Conservation (phyloP, 1,284 basidiomycete species). For the Sutorius eximius region DNA sequence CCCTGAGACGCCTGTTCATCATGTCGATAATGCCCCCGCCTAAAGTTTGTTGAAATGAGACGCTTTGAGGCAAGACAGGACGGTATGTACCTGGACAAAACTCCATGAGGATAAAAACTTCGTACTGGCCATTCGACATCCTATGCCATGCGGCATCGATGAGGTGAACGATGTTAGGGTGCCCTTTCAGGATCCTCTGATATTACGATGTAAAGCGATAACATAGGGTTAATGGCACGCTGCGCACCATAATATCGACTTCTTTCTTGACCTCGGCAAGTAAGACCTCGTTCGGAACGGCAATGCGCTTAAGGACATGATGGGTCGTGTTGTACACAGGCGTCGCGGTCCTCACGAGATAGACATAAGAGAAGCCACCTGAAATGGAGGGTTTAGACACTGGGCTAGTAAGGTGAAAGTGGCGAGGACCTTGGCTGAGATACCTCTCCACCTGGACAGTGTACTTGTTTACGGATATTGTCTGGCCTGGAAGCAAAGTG, state of each 20-base stretch:
- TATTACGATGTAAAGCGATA: slow-evolving; percentile 26
- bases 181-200: slow-evolving; percentile 82
- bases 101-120: slow-evolving; percentile 99
- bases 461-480: slow-evolving; percentile 88
- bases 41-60: slow-evolving; percentile 32
- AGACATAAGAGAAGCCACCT: slow-evolving; percentile 99
- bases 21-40: slow-evolving; percentile 99
- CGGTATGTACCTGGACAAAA: slow-evolving; percentile 68
- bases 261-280: slow-evolving; percentile 96
- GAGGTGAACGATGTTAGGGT: slow-evolving; percentile 91
- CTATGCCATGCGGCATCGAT: slow-evolving; percentile 92
- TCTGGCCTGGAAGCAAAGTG: slow-evolving; percentile 77
- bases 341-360: slow-evolving; percentile 84
- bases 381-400: slow-evolving; percentile 10
- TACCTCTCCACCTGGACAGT: slow-evolving; percentile 84
- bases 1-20: slow-evolving; percentile 94
- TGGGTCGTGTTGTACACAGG: slow-evolving; percentile 89
- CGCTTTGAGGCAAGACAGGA: slow-evolving; percentile 5
- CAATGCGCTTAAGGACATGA: slow-evolving; percentile 97
- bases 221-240: slow-evolving; percentile 17
- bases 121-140: slow-evolving; percentile 80
- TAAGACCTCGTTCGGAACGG: slow-evolving; percentile 87
- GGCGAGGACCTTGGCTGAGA: slow-evolving; percentile 80
- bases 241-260: slow-evolving; percentile 94
- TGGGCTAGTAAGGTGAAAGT: neutral